phyloP scores from a whole-genome alignment of 345 rosid species.

The Salix viminalis region DNA sequence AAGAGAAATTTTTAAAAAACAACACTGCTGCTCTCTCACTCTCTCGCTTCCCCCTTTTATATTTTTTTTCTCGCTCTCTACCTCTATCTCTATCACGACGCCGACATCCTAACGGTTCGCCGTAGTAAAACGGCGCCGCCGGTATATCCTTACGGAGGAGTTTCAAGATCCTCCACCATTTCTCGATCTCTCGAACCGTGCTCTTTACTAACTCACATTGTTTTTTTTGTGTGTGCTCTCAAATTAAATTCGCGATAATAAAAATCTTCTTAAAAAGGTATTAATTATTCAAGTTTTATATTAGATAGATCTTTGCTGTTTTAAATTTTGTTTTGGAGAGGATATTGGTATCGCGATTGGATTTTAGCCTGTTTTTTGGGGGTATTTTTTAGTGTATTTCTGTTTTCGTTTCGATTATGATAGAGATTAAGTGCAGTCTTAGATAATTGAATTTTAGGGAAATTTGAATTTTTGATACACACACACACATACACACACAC shows the following conservation, averaged over 20 bases:
- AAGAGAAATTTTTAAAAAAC: slow-evolving; percentile 1
- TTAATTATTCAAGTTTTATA: not conserved
- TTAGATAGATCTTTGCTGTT: not conserved
- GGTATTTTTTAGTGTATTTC: not conserved
- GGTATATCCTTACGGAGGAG: not conserved
- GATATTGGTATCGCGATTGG: not conserved
- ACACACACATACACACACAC: too few species aligned
- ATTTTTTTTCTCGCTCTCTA: not conserved
- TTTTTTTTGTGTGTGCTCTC: not conserved
- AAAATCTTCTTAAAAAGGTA: slow-evolving; percentile 1
- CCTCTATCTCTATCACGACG: not conserved
- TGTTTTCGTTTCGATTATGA: not conserved
- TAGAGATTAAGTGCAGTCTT: not conserved
- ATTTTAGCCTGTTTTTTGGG: not conserved
- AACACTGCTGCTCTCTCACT: slow-evolving; percentile 9
- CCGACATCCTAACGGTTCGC: slow-evolving; percentile 19
- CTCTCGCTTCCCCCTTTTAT: not conserved
- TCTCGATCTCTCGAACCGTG: not conserved
- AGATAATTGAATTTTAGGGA: not conserved
- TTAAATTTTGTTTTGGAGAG: not conserved
- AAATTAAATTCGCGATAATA: not conserved
- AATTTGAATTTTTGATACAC: too few species aligned
- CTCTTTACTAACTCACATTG: not conserved
- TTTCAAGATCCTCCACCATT: not conserved
- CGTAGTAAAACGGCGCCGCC: not conserved